phyloP scores from a whole-genome alignment of 164 flowering plant species.

The Vitis amurensis region DNA sequence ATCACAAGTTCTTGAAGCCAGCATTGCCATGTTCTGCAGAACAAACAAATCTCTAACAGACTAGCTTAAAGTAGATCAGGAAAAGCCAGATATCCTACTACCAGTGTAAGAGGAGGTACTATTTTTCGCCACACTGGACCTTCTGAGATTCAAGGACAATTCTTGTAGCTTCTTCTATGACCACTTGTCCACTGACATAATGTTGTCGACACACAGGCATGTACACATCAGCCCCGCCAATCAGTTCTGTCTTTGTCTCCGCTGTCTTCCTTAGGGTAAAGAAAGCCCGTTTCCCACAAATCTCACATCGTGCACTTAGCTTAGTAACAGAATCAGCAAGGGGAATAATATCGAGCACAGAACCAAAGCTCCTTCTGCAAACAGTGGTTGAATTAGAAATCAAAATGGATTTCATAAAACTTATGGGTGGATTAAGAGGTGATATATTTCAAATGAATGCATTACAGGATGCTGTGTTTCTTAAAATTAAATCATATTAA shows the following conservation, averaged over 20 bases:
- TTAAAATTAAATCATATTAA: too few relatives aligned
- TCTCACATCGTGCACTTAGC: conserved; percentile 59
- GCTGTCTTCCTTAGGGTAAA: conserved; percentile 66
- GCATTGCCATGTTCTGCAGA: too few relatives aligned
- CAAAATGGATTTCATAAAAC: neutral
- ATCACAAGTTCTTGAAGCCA: too few relatives aligned
- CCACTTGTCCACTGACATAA: conserved; percentile 61
- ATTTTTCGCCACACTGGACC: conserved; percentile 13
- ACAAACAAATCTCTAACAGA: too few relatives aligned
- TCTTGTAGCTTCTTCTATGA: conserved; percentile 49
- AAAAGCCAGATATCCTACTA: neutral
- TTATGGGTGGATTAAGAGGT: too few relatives aligned
- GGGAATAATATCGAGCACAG: conserved; percentile 64
- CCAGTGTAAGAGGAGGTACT: too few relatives aligned
- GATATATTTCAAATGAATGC: neutral
- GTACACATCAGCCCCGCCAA: conserved; percentile 70
- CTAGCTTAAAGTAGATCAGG: neutral
- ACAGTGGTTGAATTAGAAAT: neutral
- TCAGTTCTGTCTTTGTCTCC: conserved; percentile 53
- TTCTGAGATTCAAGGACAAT: conserved; percentile 35
- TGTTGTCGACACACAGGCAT: conserved; percentile 80
- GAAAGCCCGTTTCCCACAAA: conserved; percentile 57
- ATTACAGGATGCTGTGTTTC: neutral
- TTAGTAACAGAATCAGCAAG: conserved; percentile 73
- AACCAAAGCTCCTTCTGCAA: conserved; percentile 71